Conservation (phyloP, 371 early-diverging fungal species). For the Actinomortierella wolfii region DNA sequence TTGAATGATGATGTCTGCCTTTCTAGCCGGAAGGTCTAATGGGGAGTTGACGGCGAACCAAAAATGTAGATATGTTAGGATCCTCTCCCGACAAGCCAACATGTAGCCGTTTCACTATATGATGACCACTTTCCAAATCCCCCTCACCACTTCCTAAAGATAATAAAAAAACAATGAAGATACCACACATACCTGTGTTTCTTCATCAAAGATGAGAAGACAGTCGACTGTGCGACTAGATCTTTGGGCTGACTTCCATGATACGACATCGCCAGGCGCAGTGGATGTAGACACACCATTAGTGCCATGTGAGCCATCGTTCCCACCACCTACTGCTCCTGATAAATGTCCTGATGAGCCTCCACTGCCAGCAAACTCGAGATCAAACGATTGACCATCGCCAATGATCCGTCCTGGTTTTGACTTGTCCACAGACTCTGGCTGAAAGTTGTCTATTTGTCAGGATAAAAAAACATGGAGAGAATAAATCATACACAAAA, state of each 20-base stretch:
- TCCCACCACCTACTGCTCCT: too few species aligned
- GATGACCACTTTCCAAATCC: too few species aligned
- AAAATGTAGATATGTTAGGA: too few species aligned
- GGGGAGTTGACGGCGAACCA: too few species aligned
- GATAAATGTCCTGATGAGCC: constrained; percentile 1
- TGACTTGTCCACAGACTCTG: constrained; percentile 45
- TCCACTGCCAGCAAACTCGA: constrained; percentile 36
- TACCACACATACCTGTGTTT: constrained; percentile 42
- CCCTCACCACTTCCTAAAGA: too few species aligned
- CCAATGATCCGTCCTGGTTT: constrained; percentile 34
- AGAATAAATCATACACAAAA: not conserved
- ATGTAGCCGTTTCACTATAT: too few species aligned
- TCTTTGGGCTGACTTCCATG: constrained; percentile 28
- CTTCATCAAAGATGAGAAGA: constrained; percentile 42
- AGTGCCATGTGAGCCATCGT: not conserved
- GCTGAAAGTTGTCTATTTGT: constrained; percentile 44
- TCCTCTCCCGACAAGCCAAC: too few species aligned
- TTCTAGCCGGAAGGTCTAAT: constrained; percentile 41
- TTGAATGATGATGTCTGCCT: constrained; percentile 31
- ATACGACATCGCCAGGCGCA: constrained; percentile 20
- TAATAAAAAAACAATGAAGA: too few species aligned
- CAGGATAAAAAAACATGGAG: not conserved
- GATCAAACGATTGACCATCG: constrained; percentile 39
- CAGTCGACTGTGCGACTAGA: constrained; percentile 27
- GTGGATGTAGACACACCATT: constrained; percentile 3